Evolutionary conservation across 768 basidiomycete genomes (phyloP), one percentile per base, ranked within the genome.

Genomic region (Trametes cubensis): DNA sequence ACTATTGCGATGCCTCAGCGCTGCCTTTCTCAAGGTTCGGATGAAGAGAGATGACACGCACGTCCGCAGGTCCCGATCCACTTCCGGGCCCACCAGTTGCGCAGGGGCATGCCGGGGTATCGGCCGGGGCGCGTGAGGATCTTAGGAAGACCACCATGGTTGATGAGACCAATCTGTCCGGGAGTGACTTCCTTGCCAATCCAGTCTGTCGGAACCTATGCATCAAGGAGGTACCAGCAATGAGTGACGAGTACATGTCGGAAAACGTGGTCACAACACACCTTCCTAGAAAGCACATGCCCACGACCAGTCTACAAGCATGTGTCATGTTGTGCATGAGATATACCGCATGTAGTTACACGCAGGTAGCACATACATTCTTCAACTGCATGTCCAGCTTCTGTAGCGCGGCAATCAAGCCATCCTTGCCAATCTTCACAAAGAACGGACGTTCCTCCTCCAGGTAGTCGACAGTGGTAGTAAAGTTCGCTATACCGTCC

Each of bases 41-140:
- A 14, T 25, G 4, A 15, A 23, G 14, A 28, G 6, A 23, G 18
- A 34, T 40, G 20, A 34, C 41, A 50, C 15, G 20, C 18, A 89
- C 89, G 73, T 68, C 89, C 89, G 69, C 81, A 82, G 3, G 83
- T 86, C 18, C 90, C 92, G 55, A 74, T 70, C 83, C 85, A 93
- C n/a, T 78, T 71, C 17, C 92, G 81, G 4, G 90, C 90, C 89
- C 90, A 92, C 91, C 91, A 92, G 64, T 92, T 92, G 3, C 89
- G 79, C 50, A 90, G 77, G 13, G 90, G 90, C 71, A 86, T 86
- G 0, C 81, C 78, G 21, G 92, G 90, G 67, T 94, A 94, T 10
- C 89, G 86, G 30, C 92, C 92, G 4, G 92, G 86, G 46, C 79
- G 81, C 3, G 85, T 87, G 50, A 94, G 69, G 41, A 94, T 69